A percentile compares a stretch with the other conserved stretches of the same genome.
Evolutionary conservation across 495 filamentous ascomycete species (phyloP).

Genomic region (Pseudomonodictys pantanalensis): DNA sequence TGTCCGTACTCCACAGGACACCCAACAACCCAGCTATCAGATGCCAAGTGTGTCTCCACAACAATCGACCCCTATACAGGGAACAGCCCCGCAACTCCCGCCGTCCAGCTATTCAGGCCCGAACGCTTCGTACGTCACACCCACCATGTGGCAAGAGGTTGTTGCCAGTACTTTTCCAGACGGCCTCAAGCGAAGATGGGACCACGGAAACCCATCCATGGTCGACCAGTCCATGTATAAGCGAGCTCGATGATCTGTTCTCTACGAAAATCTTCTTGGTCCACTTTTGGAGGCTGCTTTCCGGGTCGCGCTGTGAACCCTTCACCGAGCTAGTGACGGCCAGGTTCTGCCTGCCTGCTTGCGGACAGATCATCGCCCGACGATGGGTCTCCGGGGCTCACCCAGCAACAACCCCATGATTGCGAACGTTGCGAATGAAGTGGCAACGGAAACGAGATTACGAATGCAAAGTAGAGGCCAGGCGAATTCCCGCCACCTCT

Average conservation of each 20-base stretch:
- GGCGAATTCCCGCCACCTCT: too few species aligned
- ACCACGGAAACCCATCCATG: constrained; percentile 38
- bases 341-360: neutral
- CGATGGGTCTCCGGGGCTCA: too few species aligned
- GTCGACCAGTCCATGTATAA: constrained; percentile 33
- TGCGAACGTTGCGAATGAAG: too few species aligned
- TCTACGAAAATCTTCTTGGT: too few species aligned
- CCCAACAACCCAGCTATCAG: constrained; percentile 26
- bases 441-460: too few species aligned
- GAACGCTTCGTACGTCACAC: constrained; percentile 68
- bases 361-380: neutral
- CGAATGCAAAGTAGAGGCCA: too few species aligned
- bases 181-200: constrained; percentile 74
- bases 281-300: too few species aligned
- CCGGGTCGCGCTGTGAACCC: too few species aligned
- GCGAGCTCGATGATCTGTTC: constrained; percentile 26
- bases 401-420: too few species aligned
- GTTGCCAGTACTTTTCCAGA: constrained; percentile 87
- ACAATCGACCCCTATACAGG: constrained; percentile 16
- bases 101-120: constrained; percentile 30
- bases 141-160: constrained; percentile 94
- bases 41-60: constrained; percentile 28
- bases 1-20: constrained; percentile 27
- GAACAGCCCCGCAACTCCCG: constrained; percentile 17
- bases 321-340: neutral